Conservation (phyloP, 345 rosid species). For the Mallotus nudiflorus region DNA sequence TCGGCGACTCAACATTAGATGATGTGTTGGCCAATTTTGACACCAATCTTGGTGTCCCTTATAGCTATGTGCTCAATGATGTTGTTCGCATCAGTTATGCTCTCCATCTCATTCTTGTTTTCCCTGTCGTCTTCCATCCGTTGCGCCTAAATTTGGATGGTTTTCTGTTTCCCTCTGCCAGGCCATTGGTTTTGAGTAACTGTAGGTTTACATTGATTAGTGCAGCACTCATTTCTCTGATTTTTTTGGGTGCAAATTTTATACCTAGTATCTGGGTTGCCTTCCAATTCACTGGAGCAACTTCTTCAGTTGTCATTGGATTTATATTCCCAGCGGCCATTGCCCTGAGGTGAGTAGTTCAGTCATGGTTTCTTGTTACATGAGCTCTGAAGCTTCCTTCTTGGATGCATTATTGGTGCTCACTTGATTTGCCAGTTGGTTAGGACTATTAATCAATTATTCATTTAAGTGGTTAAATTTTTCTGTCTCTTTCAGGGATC, state of each 20-base stretch:
- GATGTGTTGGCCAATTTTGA: conserved; percentile 29
- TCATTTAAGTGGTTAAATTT: neutral
- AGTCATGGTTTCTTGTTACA: too few species aligned
- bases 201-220: conserved; percentile 22
- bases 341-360: conserved; percentile 18
- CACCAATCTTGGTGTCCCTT: conserved; percentile 22
- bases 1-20: conserved; percentile 27
- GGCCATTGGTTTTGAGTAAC: conserved; percentile 15
- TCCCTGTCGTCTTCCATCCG: conserved; percentile 20
- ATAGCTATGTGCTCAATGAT: conserved; percentile 20
- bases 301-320: conserved; percentile 21
- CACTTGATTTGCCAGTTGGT: too few species aligned
- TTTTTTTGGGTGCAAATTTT: conserved; percentile 27
- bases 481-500: conserved; percentile 18
- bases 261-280: conserved; percentile 27
- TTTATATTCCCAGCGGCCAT: conserved; percentile 30
- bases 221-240: conserved; percentile 10
- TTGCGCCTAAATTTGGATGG: conserved; percentile 24
- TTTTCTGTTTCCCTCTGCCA: conserved; percentile 27
- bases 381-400: neutral
- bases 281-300: conserved; percentile 32
- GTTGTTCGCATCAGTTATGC: conserved; percentile 23
- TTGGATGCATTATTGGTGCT: too few species aligned
- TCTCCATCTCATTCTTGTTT: conserved; percentile 28
- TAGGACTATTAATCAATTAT: neutral